These are phyloP conservation scores for Somion occarium DNA, from an alignment of 1,284 basidiomycete species.

Conservation along the genomic window DNA sequence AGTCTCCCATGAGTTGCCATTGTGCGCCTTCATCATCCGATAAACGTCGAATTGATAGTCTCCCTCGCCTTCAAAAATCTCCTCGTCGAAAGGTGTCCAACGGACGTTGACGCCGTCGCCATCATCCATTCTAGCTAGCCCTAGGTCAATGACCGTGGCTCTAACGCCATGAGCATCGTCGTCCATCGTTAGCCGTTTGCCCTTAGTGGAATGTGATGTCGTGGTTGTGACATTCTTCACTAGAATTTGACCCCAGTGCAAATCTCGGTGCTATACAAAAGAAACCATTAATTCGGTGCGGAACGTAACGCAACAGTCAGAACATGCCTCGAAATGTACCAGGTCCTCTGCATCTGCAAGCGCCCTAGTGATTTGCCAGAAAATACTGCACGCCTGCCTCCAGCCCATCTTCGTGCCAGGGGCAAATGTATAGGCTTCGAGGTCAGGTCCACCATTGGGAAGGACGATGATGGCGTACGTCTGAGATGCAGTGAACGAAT, in stretches of 20 bases:
- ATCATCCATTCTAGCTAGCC: slow-evolving; percentile 79
- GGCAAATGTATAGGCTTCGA: slow-evolving; percentile 77
- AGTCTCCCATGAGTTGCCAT: slow-evolving; percentile 60
- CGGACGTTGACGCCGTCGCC: slow-evolving; percentile 44
- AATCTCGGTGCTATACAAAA: slow-evolving; percentile 79
- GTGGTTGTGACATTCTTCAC: slow-evolving; percentile 53
- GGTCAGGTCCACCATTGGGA: slow-evolving; percentile 83
- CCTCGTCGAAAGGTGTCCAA: slow-evolving; percentile 77
- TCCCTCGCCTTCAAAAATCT: slow-evolving; percentile 83
- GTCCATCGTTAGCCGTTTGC: slow-evolving; percentile 48
- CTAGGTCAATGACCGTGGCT: slow-evolving; percentile 91
- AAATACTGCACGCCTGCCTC: slow-evolving; percentile 82
- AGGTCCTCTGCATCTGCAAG: slow-evolving; percentile 76
- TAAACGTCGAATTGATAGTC: slow-evolving; percentile 96
- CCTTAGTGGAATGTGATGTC: slow-evolving; percentile 21
- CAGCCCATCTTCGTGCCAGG: slow-evolving; percentile 54
- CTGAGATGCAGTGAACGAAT: slow-evolving; percentile 70
- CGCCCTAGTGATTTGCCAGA: slow-evolving; percentile 84
- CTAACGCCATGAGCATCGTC: slow-evolving; percentile 55
- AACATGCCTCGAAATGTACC: slow-evolving; percentile 77
- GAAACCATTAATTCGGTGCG: neutral
- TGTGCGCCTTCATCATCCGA: slow-evolving; percentile 74
- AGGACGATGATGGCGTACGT: slow-evolving; percentile 87
- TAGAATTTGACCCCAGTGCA: slow-evolving; percentile 98
- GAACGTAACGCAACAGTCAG: slow-evolving; percentile 1